Conservation (phyloP, 805 yeast genomes). For the Yarrowia sp. region DNA sequence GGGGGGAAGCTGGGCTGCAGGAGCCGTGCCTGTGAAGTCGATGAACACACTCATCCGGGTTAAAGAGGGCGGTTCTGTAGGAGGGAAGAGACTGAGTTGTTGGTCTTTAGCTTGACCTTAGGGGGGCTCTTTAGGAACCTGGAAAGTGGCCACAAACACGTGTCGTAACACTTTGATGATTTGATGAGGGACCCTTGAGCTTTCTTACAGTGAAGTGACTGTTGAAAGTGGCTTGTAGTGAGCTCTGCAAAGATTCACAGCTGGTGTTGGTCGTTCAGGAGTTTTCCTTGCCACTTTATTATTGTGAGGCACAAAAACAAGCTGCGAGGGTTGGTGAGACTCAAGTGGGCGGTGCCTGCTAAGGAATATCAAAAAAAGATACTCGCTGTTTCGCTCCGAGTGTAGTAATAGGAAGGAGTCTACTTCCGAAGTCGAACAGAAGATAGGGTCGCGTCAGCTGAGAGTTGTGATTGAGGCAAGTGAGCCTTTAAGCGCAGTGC, state of each 20-base stretch:
- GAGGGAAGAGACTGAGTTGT: background rate
- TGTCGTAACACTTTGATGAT: constrained; percentile 15
- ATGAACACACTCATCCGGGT: constrained; percentile 20
- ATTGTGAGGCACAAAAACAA: too few species aligned
- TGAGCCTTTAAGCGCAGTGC: background rate
- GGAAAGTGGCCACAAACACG: background rate
- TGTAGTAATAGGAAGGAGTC: too few species aligned
- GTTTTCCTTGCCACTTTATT: too few species aligned
- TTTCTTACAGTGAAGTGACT: background rate
- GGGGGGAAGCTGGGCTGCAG: background rate
- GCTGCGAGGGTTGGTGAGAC: too few species aligned
- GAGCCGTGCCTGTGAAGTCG: constrained; percentile 9
- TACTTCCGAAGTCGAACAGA: too few species aligned
- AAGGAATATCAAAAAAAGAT: too few species aligned
- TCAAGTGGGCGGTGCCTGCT: too few species aligned
- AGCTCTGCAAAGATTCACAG: background rate
- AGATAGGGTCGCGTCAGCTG: background rate
- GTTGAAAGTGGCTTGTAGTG: background rate
- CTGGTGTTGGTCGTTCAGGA: background rate
- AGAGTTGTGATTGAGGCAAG: constrained; percentile 8
- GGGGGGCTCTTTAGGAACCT: constrained; percentile 21
- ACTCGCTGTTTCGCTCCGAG: too few species aligned
- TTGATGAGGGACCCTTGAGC: background rate
- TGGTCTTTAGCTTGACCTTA: constrained; percentile 16
- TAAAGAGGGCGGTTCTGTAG: too few species aligned